These are phyloP conservation scores for Aspergillus udagawae DNA, from an alignment of 2,329 filamentous ascomycete species.

Conservation along the genomic window DNA sequence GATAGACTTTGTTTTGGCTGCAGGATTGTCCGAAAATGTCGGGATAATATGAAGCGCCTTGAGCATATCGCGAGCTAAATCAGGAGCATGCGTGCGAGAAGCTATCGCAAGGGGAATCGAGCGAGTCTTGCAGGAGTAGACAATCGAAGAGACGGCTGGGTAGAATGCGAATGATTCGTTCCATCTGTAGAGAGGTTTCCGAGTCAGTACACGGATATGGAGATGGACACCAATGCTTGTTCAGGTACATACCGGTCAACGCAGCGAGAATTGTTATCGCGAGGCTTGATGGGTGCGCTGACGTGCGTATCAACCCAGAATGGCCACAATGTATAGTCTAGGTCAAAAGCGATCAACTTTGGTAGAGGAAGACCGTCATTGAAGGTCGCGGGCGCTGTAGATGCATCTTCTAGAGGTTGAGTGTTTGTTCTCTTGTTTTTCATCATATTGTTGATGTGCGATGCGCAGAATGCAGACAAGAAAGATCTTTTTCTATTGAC, in stretches of 20 bases:
- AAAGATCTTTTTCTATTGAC: not conserved
- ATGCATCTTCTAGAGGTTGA: constrained; percentile 31
- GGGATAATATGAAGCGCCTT: constrained; percentile 63
- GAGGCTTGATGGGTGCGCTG: constrained; percentile 65
- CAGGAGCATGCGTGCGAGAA: constrained; percentile 74
- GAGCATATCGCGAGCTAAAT: constrained; percentile 76
- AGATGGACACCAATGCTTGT: not conserved
- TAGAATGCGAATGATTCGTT: constrained; percentile 71
- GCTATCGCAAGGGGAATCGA: constrained; percentile 66
- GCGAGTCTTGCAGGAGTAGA: constrained; percentile 57
- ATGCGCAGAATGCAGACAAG: not conserved
- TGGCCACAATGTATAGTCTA: constrained; percentile 98
- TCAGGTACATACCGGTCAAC: constrained; percentile 35
- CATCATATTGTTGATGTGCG: constrained; percentile 22
- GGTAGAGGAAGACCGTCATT: constrained; percentile 69
- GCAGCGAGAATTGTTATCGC: constrained; percentile 48
- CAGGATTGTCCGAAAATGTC: constrained; percentile 37
- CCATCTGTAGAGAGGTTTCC: constrained; percentile 30
- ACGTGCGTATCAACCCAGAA: constrained; percentile 98
- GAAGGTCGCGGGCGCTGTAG: constrained; percentile 52
- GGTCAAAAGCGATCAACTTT: constrained; percentile 82
- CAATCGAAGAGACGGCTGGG: constrained; percentile 62
- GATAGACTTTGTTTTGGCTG: constrained; percentile 44
- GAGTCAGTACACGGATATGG: constrained; percentile 1
- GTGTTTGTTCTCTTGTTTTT: constrained; percentile 33